phyloP scores from a whole-genome alignment of 805 yeast genomes.

The Nakazawaea ishiwadae region DNA sequence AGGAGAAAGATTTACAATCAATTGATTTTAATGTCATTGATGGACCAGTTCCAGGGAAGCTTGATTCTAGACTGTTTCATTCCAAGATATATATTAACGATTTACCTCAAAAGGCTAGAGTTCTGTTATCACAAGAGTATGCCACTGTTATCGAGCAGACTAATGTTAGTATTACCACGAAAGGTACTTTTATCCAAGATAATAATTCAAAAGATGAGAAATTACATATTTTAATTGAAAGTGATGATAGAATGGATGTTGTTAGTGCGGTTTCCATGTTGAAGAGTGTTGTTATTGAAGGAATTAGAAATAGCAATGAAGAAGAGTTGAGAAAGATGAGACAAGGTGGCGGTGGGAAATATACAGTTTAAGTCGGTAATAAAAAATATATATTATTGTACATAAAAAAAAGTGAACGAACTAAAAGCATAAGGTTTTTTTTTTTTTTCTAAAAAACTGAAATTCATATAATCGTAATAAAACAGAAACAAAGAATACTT shows the following conservation, averaged over 20 bases:
- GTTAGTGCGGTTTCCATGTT: slow-evolving; percentile 53
- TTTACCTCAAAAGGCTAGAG: slow-evolving; percentile 75
- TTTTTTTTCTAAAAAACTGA: too few relatives aligned
- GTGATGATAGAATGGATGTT: slow-evolving; percentile 56
- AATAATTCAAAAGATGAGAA: slow-evolving; percentile 57
- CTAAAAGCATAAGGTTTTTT: too few relatives aligned
- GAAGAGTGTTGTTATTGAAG: slow-evolving; percentile 50
- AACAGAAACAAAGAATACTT: too few relatives aligned
- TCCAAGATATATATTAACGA: slow-evolving; percentile 79
- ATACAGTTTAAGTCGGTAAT: slow-evolving; percentile 33
- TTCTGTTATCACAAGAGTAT: slow-evolving; percentile 67
- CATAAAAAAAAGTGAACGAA: not conserved
- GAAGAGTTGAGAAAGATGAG: slow-evolving; percentile 30
- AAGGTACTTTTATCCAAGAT: slow-evolving; percentile 69
- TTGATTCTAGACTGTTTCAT: slow-evolving; percentile 34
- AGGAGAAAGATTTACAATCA: slow-evolving; percentile 15
- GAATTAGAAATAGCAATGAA: slow-evolving; percentile 43
- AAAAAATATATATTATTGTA: not conserved
- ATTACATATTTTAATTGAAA: slow-evolving; percentile 74
- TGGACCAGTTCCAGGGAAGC: slow-evolving; percentile 13
- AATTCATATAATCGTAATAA: too few relatives aligned
- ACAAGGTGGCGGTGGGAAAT: slow-evolving; percentile 39
- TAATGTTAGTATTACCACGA: slow-evolving; percentile 71
- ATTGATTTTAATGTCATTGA: slow-evolving; percentile 11
- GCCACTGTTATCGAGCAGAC: slow-evolving; percentile 65